Conservation (phyloP, 2,329 filamentous ascomycete species). For the Phialemoniopsis sp. region DNA sequence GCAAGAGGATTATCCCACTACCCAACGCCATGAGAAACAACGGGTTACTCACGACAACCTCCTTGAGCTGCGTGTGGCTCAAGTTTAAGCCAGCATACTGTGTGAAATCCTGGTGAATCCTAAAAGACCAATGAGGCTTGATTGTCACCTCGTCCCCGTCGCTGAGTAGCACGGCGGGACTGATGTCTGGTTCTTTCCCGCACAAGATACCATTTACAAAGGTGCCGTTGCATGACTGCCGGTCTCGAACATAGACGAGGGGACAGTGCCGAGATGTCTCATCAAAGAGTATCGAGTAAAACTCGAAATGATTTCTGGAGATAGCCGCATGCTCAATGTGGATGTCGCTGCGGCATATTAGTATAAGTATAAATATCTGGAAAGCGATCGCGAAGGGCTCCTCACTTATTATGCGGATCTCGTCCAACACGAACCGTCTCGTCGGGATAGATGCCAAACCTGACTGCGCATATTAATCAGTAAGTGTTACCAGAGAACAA, state of each 20-base stretch:
- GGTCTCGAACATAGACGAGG: conserved; percentile 52
- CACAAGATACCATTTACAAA: conserved; percentile 43
- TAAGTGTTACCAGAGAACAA: too few species aligned
- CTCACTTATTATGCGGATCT: conserved; percentile 18
- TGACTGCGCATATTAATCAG: too few species aligned
- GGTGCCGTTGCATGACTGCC: conserved; percentile 49
- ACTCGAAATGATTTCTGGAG: conserved; percentile 50
- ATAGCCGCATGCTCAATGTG: conserved; percentile 34
- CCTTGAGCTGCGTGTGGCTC: conserved; percentile 21
- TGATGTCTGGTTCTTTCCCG: conserved; percentile 28
- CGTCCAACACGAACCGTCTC: conserved; percentile 18
- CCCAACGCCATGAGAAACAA: too few species aligned
- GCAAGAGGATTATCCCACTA: too few species aligned
- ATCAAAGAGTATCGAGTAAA: conserved; percentile 51
- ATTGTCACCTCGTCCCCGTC: conserved; percentile 45
- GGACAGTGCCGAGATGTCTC: conserved; percentile 19
- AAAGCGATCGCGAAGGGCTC: not conserved
- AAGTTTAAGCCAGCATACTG: conserved; percentile 9
- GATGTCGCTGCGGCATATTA: conserved; percentile 24
- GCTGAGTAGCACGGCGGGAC: conserved; percentile 41
- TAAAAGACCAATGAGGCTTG: conserved; percentile 27
- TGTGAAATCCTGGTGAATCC: conserved; percentile 20
- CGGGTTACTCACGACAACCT: conserved; percentile 23
- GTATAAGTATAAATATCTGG: not conserved
- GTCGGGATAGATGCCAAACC: not conserved